Evolutionary conservation across 768 basidiomycete species (phyloP).

Genomic region (Trametes villosa): DNA sequence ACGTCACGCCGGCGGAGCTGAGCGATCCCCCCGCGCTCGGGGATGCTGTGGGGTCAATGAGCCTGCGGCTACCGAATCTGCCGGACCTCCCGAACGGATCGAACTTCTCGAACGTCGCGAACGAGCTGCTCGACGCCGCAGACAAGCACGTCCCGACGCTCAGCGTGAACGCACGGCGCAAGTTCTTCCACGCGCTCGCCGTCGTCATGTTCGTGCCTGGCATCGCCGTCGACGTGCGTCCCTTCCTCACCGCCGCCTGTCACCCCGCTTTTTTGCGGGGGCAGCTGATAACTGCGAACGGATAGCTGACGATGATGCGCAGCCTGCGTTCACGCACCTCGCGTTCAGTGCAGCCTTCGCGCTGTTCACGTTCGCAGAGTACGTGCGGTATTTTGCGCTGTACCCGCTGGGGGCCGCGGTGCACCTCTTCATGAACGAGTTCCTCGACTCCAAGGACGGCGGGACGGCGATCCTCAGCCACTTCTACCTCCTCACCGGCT

Average conservation of each 20-base stretch:
- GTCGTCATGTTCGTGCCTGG: slow-evolving; percentile 98
- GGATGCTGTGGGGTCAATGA: slow-evolving; percentile 34
- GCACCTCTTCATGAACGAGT: slow-evolving; percentile 97
- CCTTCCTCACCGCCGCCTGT: slow-evolving; percentile 78
- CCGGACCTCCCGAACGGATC: slow-evolving; percentile 54
- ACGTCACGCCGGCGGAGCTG: slow-evolving; percentile 2
- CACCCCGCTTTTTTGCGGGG: background rate
- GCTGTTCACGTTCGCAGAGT: slow-evolving; percentile 94
- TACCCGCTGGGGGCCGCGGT: slow-evolving; percentile 94
- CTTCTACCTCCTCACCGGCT: slow-evolving; percentile 95
- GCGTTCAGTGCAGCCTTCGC: slow-evolving; percentile 96
- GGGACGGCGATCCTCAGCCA: slow-evolving; percentile 97
- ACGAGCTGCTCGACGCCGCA: slow-evolving; percentile 77
- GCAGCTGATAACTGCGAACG: slow-evolving; percentile 58
- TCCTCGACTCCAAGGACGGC: slow-evolving; percentile 91
- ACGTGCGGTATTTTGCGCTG: slow-evolving; percentile 96
- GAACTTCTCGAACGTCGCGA: slow-evolving; percentile 60
- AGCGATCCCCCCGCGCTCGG: slow-evolving; percentile 35
- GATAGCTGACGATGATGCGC: slow-evolving; percentile 40
- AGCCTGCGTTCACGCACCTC: slow-evolving; percentile 97
- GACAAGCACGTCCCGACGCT: slow-evolving; percentile 91
- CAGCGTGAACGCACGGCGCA: slow-evolving; percentile 88
- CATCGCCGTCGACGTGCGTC: slow-evolving; percentile 80
- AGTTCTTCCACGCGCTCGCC: slow-evolving; percentile 96
- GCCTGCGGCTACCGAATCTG: slow-evolving; percentile 40